Base-by-base conservation (phyloP, 345 rosid genomes). In the Lumnitzera racemosa region DNA sequence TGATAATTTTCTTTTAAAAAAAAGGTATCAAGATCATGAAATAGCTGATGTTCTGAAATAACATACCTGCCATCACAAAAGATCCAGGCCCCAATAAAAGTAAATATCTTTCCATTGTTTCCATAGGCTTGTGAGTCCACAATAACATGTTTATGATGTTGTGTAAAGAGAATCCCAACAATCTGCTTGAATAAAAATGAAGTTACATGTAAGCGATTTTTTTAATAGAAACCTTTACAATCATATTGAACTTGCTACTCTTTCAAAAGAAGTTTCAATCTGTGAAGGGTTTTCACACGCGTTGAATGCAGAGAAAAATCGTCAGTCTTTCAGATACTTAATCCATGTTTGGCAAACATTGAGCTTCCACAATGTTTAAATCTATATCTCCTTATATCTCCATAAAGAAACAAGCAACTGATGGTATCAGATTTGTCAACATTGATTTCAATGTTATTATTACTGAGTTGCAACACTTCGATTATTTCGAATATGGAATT, bases 301-400 rank as follows among this genome's bases (percentile, higher is more conserved):
- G 36, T 74, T 73, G 24, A 80, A 78, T 0, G 79, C 72, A 12
- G 65, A 16, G 65, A 88, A 77, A 61, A 64, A 80, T 8, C 78
- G 76, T 12, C 90, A 91, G 53, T 14, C 83, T 87, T 63, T 80
- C 86, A 2, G 84, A 61, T 27, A 83, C 48, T 24, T 88, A 63
- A 68, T 88, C 98, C 96, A 91, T 91, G 65, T 91, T 91, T 0
- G 96, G 98, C 29, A 91, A 70, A 47, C 74, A 51, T 7, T 90
- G 84, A 46, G 96, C 98, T 65, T 88, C 95, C 13, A 80, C 67
- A 65, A 91, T 84, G 16, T 56, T 76, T 46, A 91, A 69, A 24
- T 88, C 89, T 47, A 91, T 82, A 59, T 88, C 91, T 43, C 98
- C 98, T 88, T 47, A 91, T 82, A 59, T 88, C 91, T 43, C 98